Base-by-base conservation (phyloP, 257 asterid genomes). In the Parsonsia alboflavescens region DNA sequence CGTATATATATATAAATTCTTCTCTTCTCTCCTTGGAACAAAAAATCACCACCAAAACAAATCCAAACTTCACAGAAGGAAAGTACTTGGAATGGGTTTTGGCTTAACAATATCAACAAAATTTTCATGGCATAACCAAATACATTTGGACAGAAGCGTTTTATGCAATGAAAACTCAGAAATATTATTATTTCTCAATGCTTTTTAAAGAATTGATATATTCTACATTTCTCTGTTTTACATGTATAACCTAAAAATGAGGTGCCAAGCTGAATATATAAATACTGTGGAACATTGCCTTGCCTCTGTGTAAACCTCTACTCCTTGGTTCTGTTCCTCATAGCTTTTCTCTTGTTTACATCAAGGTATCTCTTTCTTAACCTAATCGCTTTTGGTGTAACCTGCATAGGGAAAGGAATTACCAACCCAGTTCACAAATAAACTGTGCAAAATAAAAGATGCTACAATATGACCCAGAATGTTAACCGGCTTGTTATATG, bases 301-400 rank as follows among this genome's bases (percentile, higher is more conserved):
- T n/a, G n/a, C n/a, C n/a, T 16, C 1, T 19, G 52, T 36, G 21
- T 12, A 69, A 50, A 62, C 10, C 80, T 77, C 86, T 87, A 88
- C 4, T 91, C 90, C 88, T 92, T 94, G 2, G 91, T 89, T 84
- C 76, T 88, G 79, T 89, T 90, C 67, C 96, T 90, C 96, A 87
- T 92, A 72, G 89, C 12, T 83, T 94, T 94, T 70, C 98, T 83
- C 88, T 92, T 94, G 77, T 82, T 89, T 63, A 86, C 98, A 41
- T 95, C 99, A 67, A 94, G 88, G 82, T 86, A 89, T 83, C 86
- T 88, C 90, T 94, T 94, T 73, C 99, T 88, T 74, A 95, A 86
- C 63, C 99, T 88, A 69, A 95, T 85, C 36, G 96, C 96, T 79
- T 75, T 92, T 30, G 99, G 99, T 0, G 98, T 95, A 77, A 95